phyloP scores from a whole-genome alignment of 176 grass and related monocot species.

The Carex pumila region DNA sequence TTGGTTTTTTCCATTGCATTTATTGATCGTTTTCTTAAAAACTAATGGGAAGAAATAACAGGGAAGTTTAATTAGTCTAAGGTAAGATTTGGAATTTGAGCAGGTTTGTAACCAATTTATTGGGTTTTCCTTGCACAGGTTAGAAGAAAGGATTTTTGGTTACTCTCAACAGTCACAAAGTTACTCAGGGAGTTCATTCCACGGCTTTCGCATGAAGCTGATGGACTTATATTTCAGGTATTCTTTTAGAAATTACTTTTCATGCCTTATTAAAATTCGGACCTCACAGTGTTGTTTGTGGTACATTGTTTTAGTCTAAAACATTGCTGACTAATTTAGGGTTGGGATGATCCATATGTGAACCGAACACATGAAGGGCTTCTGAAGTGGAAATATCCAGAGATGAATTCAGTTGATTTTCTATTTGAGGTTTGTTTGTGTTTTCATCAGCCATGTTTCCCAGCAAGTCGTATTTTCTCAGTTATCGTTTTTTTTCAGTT shows the following conservation, averaged over 20 bases:
- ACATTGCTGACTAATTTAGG: constrained; percentile 29
- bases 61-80: background rate
- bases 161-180: constrained; percentile 72
- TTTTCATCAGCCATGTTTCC: constrained; percentile 7
- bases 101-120: constrained; percentile 1
- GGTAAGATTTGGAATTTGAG: background rate
- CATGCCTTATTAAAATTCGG: background rate
- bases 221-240: constrained; percentile 99
- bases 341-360: constrained; percentile 74
- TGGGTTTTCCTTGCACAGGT: constrained; percentile 49
- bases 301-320: background rate
- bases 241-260: background rate
- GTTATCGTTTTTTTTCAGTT: constrained; percentile 16
- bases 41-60: background rate
- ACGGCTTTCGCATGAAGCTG: constrained; percentile 84
- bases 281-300: background rate
- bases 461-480: background rate
- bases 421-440: constrained; percentile 51
- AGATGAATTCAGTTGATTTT: constrained; percentile 72
- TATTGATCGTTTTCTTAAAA: background rate
- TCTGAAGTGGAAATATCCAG: constrained; percentile 70
- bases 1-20: background rate
- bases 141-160: constrained; percentile 96
- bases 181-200: constrained; percentile 90
- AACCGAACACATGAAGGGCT: constrained; percentile 67